These are phyloP conservation scores for Linanthus parryae DNA, from an alignment of 148 eudicot species.

Conservation along the genomic window DNA sequence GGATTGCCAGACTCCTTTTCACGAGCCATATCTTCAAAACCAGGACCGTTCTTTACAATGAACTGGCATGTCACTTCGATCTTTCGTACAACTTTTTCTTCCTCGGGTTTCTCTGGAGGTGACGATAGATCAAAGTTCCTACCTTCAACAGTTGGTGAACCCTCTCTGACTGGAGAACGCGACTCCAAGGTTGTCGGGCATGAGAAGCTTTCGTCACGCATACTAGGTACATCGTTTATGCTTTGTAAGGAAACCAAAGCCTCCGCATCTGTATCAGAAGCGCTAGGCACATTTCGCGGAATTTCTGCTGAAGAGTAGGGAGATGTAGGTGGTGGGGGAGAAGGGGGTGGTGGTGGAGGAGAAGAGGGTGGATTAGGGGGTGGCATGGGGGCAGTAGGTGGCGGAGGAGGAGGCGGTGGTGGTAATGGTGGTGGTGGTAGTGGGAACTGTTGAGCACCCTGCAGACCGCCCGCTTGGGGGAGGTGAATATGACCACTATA, in stretches of 20 bases:
- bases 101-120: slow-evolving; percentile 46
- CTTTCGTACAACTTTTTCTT: slow-evolving; percentile 37
- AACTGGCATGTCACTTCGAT: slow-evolving; percentile 49
- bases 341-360: slow-evolving; percentile 33
- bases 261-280: slow-evolving; percentile 20
- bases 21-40: slow-evolving; percentile 46
- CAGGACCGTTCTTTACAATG: slow-evolving; percentile 54
- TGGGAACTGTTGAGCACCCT: slow-evolving; percentile 21
- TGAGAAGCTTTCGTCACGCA: neutral
- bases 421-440: slow-evolving; percentile 31
- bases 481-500: slow-evolving; percentile 25
- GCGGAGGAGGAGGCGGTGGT: slow-evolving; percentile 29
- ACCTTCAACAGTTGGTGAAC: slow-evolving; percentile 12
- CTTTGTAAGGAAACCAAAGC: slow-evolving; percentile 9
- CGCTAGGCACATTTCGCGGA: slow-evolving; percentile 8
- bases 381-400: slow-evolving; percentile 22
- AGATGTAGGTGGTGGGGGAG: slow-evolving; percentile 33
- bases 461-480: slow-evolving; percentile 20
- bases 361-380: slow-evolving; percentile 23
- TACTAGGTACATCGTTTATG: slow-evolving; percentile 11
- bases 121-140: slow-evolving; percentile 28
- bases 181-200: slow-evolving; percentile 1
- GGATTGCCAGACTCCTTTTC: slow-evolving; percentile 52
- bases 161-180: too few relatives aligned
- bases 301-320: slow-evolving; percentile 18